Percentiles rank a stretch among this genome's conserved stretches.
Evolutionary conservation across 2,329 filamentous ascomycete species (phyloP).

Genomic region (Fusarium neocosmosporiellum): DNA sequence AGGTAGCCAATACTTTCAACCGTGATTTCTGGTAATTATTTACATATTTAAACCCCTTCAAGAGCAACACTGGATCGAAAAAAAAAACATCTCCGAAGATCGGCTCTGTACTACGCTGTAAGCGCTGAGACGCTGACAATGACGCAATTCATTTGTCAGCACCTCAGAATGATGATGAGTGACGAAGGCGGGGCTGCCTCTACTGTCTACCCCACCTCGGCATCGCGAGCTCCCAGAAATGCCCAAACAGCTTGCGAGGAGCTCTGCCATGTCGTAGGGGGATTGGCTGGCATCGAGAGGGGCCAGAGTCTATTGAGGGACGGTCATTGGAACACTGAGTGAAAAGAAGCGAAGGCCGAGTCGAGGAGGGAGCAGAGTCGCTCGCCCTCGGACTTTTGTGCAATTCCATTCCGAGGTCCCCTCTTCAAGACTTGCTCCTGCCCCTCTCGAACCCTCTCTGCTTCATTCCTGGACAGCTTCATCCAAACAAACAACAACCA

Average conservation of each 20-base stretch:
- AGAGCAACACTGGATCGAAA: neutral
- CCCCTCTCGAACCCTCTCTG: conserved; percentile 40
- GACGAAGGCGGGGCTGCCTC: conserved; percentile 34
- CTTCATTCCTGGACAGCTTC: conserved; percentile 33
- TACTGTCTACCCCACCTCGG: conserved; percentile 31
- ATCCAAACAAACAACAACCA: conserved; percentile 13
- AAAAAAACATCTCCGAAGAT: conserved; percentile 32
- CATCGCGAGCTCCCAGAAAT: conserved; percentile 20
- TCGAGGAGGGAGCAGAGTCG: conserved; percentile 19
- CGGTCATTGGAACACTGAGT: neutral
- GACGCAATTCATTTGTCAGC: conserved; percentile 45
- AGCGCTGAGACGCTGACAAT: conserved; percentile 18
- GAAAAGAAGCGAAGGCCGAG: conserved; percentile 9
- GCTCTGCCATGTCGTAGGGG: conserved; percentile 6
- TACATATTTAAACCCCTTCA: neutral
- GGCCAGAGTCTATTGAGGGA: neutral
- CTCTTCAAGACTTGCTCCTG: neutral
- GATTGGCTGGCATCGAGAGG: conserved; percentile 27
- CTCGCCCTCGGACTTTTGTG: conserved; percentile 38
- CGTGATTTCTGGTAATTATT: neutral
- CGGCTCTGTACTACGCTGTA: conserved; percentile 13
- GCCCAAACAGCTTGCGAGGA: conserved; percentile 31
- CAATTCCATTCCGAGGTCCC: conserved; percentile 2
- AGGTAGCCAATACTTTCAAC: neutral
- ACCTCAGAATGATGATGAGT: conserved; percentile 40